Base-by-base conservation (phyloP, 169 alveolate species). In the Neospora caninum region DNA sequence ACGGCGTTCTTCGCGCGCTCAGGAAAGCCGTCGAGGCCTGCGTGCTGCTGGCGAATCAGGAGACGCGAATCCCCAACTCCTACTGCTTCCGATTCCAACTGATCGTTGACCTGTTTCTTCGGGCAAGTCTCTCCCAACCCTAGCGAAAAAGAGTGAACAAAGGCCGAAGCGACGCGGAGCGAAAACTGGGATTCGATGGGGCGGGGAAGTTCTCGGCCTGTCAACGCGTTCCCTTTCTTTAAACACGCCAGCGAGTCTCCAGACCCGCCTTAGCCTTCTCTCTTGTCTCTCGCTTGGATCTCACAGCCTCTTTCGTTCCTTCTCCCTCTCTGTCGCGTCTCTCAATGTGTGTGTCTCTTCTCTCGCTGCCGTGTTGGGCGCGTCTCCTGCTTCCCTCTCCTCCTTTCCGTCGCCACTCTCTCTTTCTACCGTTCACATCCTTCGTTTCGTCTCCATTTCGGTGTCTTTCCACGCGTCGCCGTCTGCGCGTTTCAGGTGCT, bases 31-130 rank as follows among this genome's bases (percentile, higher is more conserved):
- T 94, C 38, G 94, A 88, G 29, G 87, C 88, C 34, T 91, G 94
- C 86, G 87, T 80, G n/a, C 86, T 94, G 73, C 89, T 91, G n/a
- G 94, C 39, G 31, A 94, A 94, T 36, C 96, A 94, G 84, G 54
- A 87, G 38, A 39, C 53, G 39, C 22, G 20, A 6, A 6, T 78
- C 31, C 84, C 22, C 0, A 58, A 94, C 80, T 38, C 93, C 54
- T 94, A 73, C 70, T 78, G 83, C 80, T 91, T 70, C 31, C 13
- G 94, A 20, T 89, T 82, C 82, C 93, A 94, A 27, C 70, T 94
- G 34, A 64, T 94, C 88, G 58, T 53, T 0, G 84, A 94, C 58
- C 88, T 94, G 0, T 41, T 94, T 25, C 88, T 94, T 22, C 49
- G 88, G 80, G 95, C 88, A 87, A 9, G 82, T 86, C 27, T 45